Evolutionary conservation across 148 eudicot genomes (phyloP).

Genomic region (Amaranthus hypochondriacus): DNA sequence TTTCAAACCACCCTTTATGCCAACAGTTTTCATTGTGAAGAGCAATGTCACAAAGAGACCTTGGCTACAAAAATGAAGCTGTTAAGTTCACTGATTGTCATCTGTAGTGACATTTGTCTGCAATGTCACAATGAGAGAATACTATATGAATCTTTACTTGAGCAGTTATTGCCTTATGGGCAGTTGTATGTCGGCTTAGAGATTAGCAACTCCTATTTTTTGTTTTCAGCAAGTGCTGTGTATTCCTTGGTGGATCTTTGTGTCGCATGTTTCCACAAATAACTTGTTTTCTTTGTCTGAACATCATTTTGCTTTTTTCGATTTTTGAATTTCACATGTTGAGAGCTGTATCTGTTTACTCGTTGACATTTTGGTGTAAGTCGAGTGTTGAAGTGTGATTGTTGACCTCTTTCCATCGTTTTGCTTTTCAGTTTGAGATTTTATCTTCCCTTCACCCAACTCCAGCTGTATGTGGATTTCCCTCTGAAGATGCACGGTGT

Average conservation of each 20-base stretch:
- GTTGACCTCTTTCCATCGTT: not conserved
- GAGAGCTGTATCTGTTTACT: not conserved
- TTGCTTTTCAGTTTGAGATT: conserved; percentile 63
- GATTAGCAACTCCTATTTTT: not conserved
- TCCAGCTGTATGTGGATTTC: conserved; percentile 97
- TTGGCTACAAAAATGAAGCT: not conserved
- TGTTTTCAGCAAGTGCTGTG: not conserved
- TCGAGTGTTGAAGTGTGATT: not conserved
- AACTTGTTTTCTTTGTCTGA: not conserved
- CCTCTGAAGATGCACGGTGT: conserved; percentile 74
- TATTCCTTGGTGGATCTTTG: not conserved
- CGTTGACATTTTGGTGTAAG: not conserved
- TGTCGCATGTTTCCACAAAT: not conserved
- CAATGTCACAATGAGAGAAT: not conserved
- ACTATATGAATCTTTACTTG: not conserved
- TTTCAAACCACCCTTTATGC: not conserved
- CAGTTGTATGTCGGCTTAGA: not conserved
- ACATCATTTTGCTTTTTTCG: not conserved
- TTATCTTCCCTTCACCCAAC: conserved; percentile 87
- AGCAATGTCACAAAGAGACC: not conserved
- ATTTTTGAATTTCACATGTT: not conserved
- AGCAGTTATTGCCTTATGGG: not conserved
- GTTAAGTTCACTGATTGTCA: not conserved
- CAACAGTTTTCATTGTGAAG: not conserved
- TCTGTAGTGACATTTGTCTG: not conserved